Conservation (phyloP, 1,139 yeast species). For the Eremothecium cymbalariae region DNA sequence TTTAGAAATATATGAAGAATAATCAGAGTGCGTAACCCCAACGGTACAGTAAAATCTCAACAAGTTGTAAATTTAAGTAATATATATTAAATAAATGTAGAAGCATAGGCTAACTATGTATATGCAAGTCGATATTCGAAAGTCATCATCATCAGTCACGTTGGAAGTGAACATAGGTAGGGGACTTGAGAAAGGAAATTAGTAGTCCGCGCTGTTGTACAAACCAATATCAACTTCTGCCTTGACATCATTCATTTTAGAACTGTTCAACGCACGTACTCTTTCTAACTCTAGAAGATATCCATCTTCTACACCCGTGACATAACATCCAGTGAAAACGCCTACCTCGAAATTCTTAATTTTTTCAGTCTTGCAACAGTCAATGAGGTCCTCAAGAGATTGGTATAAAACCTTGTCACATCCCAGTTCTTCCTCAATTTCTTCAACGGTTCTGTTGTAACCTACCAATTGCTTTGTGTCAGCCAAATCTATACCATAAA, state of each 20-base stretch:
- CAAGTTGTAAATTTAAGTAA: no score
- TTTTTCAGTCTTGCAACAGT: conserved; percentile 57
- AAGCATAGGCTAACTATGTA: no score
- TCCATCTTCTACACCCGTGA: conserved; percentile 83
- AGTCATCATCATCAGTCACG: no score
- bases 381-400: conserved; percentile 69
- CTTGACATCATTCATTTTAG: conserved; percentile 52
- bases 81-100: no score
- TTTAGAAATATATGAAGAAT: no score
- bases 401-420: conserved; percentile 92
- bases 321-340: conserved; percentile 90
- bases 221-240: conserved; percentile 89
- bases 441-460: conserved; percentile 62
- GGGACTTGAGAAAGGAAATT: conserved; percentile 1
- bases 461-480: conserved; percentile 94
- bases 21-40: no score
- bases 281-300: conserved; percentile 76
- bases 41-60: no score
- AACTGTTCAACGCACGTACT: conserved; percentile 74
- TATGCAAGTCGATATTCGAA: no score
- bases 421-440: conserved; percentile 72
- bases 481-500: conserved; percentile 94
- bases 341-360: conserved; percentile 72
- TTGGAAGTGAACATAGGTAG: no score
- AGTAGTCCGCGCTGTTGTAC: conserved; percentile 77